Percentiles rank a stretch among this genome's conserved stretches.
Conservation (phyloP, 139 green algal species). For the Yamagishiella unicocca region DNA sequence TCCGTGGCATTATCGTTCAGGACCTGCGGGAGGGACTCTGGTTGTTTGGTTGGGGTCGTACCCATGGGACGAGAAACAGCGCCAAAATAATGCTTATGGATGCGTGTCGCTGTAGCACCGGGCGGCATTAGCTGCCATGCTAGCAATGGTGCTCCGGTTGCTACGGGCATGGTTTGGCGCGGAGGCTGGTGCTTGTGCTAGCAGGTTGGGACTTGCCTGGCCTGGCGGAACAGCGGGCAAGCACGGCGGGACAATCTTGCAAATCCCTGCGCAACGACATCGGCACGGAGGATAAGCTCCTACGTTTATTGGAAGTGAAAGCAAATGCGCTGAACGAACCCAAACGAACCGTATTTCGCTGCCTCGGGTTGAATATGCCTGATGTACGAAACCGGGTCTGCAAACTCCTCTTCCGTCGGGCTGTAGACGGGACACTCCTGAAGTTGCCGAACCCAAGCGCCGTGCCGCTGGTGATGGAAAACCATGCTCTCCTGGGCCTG, state of each 20-base stretch:
- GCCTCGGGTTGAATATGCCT: slow-evolving; percentile 43
- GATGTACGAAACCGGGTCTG: slow-evolving; percentile 58
- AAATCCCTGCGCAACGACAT: background rate
- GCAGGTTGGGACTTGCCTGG: too few species aligned
- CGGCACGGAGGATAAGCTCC: too few species aligned
- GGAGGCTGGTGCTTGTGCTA: too few species aligned
- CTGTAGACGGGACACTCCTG: background rate
- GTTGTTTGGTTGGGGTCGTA: background rate
- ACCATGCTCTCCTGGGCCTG: background rate
- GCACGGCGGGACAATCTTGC: background rate
- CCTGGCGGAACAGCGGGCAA: background rate
- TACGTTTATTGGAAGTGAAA: too few species aligned
- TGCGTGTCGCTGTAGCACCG: too few species aligned
- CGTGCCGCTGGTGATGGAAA: background rate
- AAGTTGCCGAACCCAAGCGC: background rate
- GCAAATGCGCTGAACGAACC: too few species aligned
- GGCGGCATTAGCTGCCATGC: too few species aligned
- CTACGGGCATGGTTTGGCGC: too few species aligned
- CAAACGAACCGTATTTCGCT: background rate
- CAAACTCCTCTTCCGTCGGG: slow-evolving; percentile 47
- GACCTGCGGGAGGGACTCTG: background rate
- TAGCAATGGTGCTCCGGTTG: too few species aligned
- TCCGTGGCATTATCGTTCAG: background rate
- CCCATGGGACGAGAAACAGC: too few species aligned
- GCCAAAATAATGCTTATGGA: too few species aligned